Evolutionary conservation across 2,329 filamentous ascomycete species (phyloP).

Genomic region (Xylariaceae sp.): DNA sequence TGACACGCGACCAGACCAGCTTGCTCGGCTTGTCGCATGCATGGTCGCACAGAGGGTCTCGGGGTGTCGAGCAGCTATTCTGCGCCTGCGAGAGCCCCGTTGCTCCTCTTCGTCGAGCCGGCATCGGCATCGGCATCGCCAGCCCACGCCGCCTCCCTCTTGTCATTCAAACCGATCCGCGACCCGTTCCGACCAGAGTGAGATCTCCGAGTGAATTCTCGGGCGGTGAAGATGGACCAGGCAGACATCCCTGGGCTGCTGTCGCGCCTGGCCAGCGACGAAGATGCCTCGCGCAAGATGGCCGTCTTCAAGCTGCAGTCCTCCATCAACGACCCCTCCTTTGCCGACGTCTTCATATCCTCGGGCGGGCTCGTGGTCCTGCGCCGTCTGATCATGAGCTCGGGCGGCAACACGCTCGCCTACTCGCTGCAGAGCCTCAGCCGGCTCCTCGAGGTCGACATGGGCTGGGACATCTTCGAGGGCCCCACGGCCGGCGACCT

Average conservation of each 20-base stretch:
- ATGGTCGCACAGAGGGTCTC: too few species aligned
- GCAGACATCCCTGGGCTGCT: constrained; percentile 59
- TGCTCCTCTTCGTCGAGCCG: too few species aligned
- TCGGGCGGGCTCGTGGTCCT: constrained; percentile 78
- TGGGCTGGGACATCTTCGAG: constrained; percentile 90
- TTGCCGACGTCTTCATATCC: constrained; percentile 92
- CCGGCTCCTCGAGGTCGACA: constrained; percentile 86
- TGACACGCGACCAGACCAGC: too few species aligned
- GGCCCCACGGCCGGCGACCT: constrained; percentile 55
- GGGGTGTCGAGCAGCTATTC: too few species aligned
- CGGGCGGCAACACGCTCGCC: constrained; percentile 87
- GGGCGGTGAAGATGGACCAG: constrained; percentile 47
- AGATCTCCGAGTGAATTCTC: too few species aligned
- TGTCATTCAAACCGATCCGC: too few species aligned
- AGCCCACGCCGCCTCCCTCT: too few species aligned
- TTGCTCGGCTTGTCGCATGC: too few species aligned
- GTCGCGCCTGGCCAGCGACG: constrained; percentile 56
- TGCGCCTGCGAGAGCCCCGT: too few species aligned
- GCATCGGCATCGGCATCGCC: too few species aligned
- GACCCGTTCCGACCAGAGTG: too few species aligned
- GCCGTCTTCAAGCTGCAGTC: constrained; percentile 96
- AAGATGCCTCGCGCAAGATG: constrained; percentile 96
- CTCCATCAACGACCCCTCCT: constrained; percentile 90
- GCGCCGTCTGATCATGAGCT: constrained; percentile 73
- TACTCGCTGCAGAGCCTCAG: constrained; percentile 89